Evolutionary conservation across 306 rosid genomes (phyloP).

Genomic region (Hylodesmum podocarpum): DNA sequence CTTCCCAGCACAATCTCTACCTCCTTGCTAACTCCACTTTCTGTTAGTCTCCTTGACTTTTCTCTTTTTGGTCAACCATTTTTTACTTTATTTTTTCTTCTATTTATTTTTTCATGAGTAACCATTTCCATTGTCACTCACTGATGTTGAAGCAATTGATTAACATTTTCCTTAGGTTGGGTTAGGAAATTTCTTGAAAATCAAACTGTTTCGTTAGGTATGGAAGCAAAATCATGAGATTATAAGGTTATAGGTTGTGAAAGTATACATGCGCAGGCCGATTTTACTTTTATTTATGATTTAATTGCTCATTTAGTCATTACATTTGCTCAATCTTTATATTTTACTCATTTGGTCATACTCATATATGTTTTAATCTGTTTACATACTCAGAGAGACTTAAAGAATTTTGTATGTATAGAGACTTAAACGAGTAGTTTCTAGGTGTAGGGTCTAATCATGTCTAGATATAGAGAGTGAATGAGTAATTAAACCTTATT

Average conservation of each 20-base stretch:
- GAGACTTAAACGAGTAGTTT: too few relatives aligned
- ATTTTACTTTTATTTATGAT: not conserved
- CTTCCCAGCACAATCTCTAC: slow-evolving; percentile 33
- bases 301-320: too few relatives aligned
- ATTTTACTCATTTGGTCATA: too few relatives aligned
- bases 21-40: slow-evolving; percentile 43
- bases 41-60: slow-evolving; percentile 23
- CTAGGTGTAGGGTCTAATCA: too few relatives aligned
- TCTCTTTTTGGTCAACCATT: not conserved
- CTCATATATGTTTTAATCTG: too few relatives aligned
- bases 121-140: not conserved
- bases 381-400: too few relatives aligned
- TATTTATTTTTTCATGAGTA: not conserved
- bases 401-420: too few relatives aligned
- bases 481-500: not conserved
- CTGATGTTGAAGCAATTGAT: not conserved
- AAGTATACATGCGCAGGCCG: not conserved
- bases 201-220: not conserved
- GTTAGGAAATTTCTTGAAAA: not conserved
- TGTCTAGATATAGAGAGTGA: too few relatives aligned
- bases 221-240: not conserved
- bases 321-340: too few relatives aligned
- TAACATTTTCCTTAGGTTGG: too few relatives aligned
- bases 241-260: not conserved
- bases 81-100: not conserved